Evolutionary conservation across 1,284 basidiomycete species (phyloP).

Genomic region (Puccinia coronata): DNA sequence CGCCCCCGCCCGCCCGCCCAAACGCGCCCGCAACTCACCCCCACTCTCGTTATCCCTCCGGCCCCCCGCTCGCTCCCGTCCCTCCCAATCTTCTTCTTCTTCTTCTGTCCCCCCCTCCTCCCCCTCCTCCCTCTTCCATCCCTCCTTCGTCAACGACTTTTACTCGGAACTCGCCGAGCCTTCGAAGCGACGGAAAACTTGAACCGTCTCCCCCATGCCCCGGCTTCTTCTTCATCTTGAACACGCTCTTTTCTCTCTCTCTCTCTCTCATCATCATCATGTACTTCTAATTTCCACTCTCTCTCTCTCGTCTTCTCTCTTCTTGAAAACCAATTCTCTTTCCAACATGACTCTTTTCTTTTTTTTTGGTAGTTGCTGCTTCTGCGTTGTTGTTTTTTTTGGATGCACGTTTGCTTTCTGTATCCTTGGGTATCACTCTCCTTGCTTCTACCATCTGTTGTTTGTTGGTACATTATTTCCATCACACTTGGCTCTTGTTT

Average conservation of each 20-base stretch:
- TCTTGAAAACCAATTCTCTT: no score
- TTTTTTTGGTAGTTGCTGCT: no score
- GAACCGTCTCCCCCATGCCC: neutral
- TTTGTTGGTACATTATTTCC: no score
- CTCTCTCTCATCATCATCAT: neutral
- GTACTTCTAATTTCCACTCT: neutral
- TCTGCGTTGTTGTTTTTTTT: no score
- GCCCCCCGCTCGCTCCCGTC: neutral
- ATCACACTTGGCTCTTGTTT: no score
- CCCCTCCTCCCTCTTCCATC: no score
- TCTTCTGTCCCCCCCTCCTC: no score
- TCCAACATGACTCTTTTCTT: no score
- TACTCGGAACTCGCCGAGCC: neutral
- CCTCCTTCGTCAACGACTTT: slow-evolving; percentile 10
- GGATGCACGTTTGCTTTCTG: no score
- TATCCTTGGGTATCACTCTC: no score
- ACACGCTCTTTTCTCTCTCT: neutral
- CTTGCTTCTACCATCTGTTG: no score
- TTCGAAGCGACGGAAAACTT: slow-evolving; percentile 11
- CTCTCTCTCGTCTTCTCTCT: no score
- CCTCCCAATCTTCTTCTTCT: neutral
- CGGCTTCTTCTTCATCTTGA: neutral
- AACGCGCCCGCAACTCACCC: neutral
- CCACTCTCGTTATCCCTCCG: neutral
- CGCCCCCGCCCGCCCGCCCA: neutral